Conservation (phyloP, 192 early-diverging fungal genomes). For the Coemansia sp. region DNA sequence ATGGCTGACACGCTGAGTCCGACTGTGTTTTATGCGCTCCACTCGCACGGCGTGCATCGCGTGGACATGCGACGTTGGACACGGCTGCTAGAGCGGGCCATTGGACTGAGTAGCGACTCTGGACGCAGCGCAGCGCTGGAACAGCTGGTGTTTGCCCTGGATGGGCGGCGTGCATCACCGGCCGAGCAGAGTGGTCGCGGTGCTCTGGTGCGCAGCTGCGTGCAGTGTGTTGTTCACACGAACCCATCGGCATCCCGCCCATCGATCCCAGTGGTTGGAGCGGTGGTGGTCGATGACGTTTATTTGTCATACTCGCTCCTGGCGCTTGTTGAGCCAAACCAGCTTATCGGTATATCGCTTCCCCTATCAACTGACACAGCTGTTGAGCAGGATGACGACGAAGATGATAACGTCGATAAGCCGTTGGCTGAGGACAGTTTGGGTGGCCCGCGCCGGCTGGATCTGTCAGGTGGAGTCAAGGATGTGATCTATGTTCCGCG, state of each 20-base stretch:
- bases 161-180: slow-evolving; percentile 9
- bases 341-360: slow-evolving; percentile 58
- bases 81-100: slow-evolving; percentile 27
- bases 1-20: slow-evolving; percentile 60
- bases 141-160: slow-evolving; percentile 20
- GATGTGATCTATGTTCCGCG: slow-evolving; percentile 53
- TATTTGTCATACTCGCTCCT: slow-evolving; percentile 74
- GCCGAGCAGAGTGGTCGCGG: slow-evolving; percentile 6
- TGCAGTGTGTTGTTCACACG: slow-evolving; percentile 47
- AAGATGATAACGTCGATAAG: background rate
- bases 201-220: slow-evolving; percentile 24
- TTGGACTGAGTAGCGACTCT: slow-evolving; percentile 26
- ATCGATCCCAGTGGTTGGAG: slow-evolving; percentile 57
- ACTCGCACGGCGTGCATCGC: slow-evolving; percentile 67
- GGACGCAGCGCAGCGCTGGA: slow-evolving; percentile 27
- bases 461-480: slow-evolving; percentile 21
- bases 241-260: slow-evolving; percentile 22
- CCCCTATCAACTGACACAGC: slow-evolving; percentile 16
- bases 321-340: slow-evolving; percentile 56
- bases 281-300: slow-evolving; percentile 59
- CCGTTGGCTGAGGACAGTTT: background rate
- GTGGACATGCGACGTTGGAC: slow-evolving; percentile 62
- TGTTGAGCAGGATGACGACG: background rate
- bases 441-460: slow-evolving; percentile 21
- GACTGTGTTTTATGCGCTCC: slow-evolving; percentile 67